Evolutionary conservation across 2,329 filamentous ascomycete genomes (phyloP).

Genomic region (Laburnicola sp.): DNA sequence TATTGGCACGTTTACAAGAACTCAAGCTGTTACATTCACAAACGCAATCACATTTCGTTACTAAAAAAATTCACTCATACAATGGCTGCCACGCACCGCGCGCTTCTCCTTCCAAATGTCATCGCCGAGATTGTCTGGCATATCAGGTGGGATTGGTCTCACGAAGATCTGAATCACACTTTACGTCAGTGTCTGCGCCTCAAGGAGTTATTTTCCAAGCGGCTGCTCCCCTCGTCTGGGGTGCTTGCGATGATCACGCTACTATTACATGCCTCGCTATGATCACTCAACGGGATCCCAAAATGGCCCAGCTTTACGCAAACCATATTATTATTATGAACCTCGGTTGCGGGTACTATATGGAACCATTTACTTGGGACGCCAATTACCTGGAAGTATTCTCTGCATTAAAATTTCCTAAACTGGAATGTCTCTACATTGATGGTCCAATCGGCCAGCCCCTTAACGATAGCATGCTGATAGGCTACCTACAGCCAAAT

Average conservation of each 20-base stretch:
- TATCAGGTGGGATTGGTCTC: background rate
- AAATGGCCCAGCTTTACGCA: background rate
- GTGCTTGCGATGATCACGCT: background rate
- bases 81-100: background rate
- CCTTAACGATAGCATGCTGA: background rate
- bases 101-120: background rate
- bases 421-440: background rate
- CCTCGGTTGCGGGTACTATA: background rate
- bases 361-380: background rate
- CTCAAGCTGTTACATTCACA: no score
- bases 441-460: background rate
- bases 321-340: background rate
- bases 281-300: background rate
- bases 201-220: constrained; percentile 6
- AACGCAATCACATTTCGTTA: no score
- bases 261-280: background rate
- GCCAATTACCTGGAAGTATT: background rate
- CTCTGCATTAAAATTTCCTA: background rate
- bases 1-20: no score
- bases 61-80: no score
- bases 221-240: constrained; percentile 2
- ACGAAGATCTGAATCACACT: background rate
- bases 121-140: background rate
- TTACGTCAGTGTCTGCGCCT: background rate
- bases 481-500: background rate